phyloP scores from a whole-genome alignment of 2,329 filamentous ascomycete genomes.

The Fusarium nelsonii region DNA sequence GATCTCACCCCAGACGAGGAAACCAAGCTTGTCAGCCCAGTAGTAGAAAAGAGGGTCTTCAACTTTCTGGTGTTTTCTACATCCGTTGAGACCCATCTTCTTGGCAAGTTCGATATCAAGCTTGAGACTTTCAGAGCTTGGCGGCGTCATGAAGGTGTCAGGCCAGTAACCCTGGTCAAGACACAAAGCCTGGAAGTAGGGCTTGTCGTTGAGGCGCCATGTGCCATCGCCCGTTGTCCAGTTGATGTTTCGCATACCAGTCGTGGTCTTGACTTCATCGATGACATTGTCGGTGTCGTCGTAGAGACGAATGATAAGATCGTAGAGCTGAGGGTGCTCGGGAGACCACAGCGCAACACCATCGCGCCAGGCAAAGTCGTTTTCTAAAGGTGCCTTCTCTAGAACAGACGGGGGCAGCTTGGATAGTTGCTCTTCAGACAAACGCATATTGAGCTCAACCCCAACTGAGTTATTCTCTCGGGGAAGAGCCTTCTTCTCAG shows the following conservation, averaged over 20 bases:
- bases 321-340: constrained; percentile 68
- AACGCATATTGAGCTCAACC: constrained; percentile 62
- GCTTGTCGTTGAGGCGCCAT: constrained; percentile 69
- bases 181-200: constrained; percentile 70
- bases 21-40: constrained; percentile 71
- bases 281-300: constrained; percentile 56
- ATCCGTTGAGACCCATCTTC: constrained; percentile 73
- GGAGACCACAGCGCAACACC: constrained; percentile 73
- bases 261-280: constrained; percentile 70
- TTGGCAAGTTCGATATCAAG: constrained; percentile 68
- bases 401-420: constrained; percentile 55
- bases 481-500: constrained; percentile 58
- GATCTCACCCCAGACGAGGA: constrained; percentile 74
- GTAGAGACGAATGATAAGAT: constrained; percentile 65
- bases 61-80: constrained; percentile 74
- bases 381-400: constrained; percentile 51
- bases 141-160: constrained; percentile 70
- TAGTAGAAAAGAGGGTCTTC: constrained; percentile 72
- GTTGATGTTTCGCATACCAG: constrained; percentile 70
- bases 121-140: constrained; percentile 59
- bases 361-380: constrained; percentile 61
- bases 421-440: constrained; percentile 57
- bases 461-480: constrained; percentile 62
- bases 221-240: constrained; percentile 70
- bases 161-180: constrained; percentile 76